These are phyloP conservation scores for Tetragonia tetragonoides DNA, from an alignment of 148 eudicot species.

Conservation along the genomic window DNA sequence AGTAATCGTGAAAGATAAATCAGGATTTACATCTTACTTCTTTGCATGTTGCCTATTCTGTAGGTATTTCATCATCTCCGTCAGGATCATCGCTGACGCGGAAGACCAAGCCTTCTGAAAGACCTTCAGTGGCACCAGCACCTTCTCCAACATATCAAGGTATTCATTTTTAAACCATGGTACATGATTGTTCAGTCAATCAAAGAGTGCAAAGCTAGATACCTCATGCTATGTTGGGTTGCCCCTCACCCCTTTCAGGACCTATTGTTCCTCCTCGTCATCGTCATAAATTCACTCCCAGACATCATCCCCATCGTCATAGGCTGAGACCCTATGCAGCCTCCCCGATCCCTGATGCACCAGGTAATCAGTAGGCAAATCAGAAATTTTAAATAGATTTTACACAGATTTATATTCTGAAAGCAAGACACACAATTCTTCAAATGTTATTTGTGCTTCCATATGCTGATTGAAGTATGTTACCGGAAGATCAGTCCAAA, in stretches of 20 bases:
- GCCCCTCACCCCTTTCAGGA: conserved; percentile 35
- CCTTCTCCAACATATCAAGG: conserved; percentile 69
- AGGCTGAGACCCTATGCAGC: conserved; percentile 35
- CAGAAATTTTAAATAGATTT: not conserved
- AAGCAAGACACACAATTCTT: not conserved
- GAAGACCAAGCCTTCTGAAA: conserved; percentile 31
- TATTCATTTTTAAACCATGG: conserved; percentile 17
- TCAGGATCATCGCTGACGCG: conserved; percentile 14
- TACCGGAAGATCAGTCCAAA: too few relatives aligned
- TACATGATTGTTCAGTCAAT: not conserved
- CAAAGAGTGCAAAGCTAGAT: not conserved
- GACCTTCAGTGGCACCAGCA: conserved; percentile 43
- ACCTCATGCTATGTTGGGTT: conserved; percentile 10
- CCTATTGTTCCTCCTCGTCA: conserved; percentile 45
- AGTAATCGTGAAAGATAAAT: not conserved
- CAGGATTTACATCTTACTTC: not conserved
- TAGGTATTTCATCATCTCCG: conserved; percentile 34
- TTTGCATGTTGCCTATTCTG: conserved; percentile 37
- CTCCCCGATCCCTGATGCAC: conserved; percentile 57
- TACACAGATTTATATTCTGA: not conserved
- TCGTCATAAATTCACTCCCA: conserved; percentile 26
- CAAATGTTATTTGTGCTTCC: not conserved
- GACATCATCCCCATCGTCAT: conserved; percentile 46
- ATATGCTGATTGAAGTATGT: not conserved
- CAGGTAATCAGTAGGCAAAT: conserved; percentile 43